Evolutionary conservation across 306 rosid genomes (phyloP), one percentile per base, ranked within the genome.

Genomic region (Cucurbita pepo): DNA sequence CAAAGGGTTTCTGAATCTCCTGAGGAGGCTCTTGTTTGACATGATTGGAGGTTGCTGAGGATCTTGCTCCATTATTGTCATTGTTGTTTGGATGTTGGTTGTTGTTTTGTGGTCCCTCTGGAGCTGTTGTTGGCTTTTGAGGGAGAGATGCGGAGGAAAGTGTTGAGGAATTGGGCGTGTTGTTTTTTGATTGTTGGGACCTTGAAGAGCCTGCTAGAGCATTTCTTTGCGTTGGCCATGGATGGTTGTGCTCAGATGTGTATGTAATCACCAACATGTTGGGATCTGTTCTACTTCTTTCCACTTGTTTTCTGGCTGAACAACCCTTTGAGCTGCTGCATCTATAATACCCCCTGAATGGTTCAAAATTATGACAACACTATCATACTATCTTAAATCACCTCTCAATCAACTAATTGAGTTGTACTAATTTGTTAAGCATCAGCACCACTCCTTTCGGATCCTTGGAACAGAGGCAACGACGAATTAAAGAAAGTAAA

Each of bases 271-370:
- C 93, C 67, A 88, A 66, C 93, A 88, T 85, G 82, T 85, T 85
- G 56, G 93, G 90, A 41, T 88, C 93, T 18, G 87, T 83, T 40
- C 93, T 76, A 76, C 90, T 85, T 51, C 93, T 76, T 57, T 88
- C 93, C n/a, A 88, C 93, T 82, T 88, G 93, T 77, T 88, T 88
- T 71, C 93, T 83, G 0, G 93, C 93, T 0, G 88, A 84, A n/a
- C 93, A 88, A 15, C 93, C 93, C 76, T 88, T 88, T 70, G 90
- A 85, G 19, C 90, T 88, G 75, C 93, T 88, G 80, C 93, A 88
- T 77, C 93, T 85, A 69, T 88, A 88, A 18, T 88, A 88, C 6
- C 93, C 90, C 85, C 92, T 88, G 78, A 22, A 71, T 43, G 16
- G 15, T 40, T 65, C 30, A 19, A 65, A 63, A 38, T n/a, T 12